These are phyloP conservation scores for Raphanus hybrid DNA, from an alignment of 441 rosid genomes.

Conservation along the genomic window DNA sequence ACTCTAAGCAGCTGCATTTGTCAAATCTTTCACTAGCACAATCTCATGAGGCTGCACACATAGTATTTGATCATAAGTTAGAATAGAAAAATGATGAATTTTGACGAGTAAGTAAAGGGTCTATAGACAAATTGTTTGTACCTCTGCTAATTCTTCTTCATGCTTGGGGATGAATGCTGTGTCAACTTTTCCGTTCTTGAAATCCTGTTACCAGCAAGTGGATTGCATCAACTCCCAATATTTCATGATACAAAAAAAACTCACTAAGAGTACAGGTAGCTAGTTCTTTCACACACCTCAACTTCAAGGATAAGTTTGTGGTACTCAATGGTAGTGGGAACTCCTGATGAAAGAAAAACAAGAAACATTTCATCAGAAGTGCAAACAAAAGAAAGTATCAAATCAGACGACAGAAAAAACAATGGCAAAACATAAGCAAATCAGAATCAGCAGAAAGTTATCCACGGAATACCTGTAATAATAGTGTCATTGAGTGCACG, in stretches of 20 bases:
- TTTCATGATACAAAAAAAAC: not conserved
- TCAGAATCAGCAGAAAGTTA: not conserved
- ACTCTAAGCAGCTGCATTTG: slow-evolving; percentile 30
- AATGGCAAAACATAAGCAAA: slow-evolving; percentile 10
- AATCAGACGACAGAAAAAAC: not conserved
- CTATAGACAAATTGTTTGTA: slow-evolving; percentile 38
- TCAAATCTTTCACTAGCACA: slow-evolving; percentile 32
- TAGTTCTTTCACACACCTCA: slow-evolving; percentile 60
- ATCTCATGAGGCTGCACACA: slow-evolving; percentile 31
- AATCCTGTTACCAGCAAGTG: slow-evolving; percentile 62
- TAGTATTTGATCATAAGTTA: slow-evolving; percentile 6
- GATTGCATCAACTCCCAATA: slow-evolving; percentile 8
- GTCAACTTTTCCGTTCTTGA: slow-evolving; percentile 90
- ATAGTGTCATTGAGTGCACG: slow-evolving; percentile 94
- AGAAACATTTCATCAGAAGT: not conserved
- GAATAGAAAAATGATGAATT: slow-evolving; percentile 1
- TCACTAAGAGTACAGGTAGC: not conserved
- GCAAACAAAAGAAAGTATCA: not conserved
- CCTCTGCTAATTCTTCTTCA: slow-evolving; percentile 84
- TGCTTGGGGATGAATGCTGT: slow-evolving; percentile 97
- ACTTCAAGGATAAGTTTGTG: slow-evolving; percentile 95
- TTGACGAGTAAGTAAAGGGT: slow-evolving; percentile 5
- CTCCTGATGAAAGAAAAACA: slow-evolving; percentile 52
- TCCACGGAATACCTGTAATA: slow-evolving; percentile 62
- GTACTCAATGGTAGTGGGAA: slow-evolving; percentile 93